Evolutionary conservation across 768 basidiomycete genomes (phyloP).

Genomic region (Leccinum subgranulosum): DNA sequence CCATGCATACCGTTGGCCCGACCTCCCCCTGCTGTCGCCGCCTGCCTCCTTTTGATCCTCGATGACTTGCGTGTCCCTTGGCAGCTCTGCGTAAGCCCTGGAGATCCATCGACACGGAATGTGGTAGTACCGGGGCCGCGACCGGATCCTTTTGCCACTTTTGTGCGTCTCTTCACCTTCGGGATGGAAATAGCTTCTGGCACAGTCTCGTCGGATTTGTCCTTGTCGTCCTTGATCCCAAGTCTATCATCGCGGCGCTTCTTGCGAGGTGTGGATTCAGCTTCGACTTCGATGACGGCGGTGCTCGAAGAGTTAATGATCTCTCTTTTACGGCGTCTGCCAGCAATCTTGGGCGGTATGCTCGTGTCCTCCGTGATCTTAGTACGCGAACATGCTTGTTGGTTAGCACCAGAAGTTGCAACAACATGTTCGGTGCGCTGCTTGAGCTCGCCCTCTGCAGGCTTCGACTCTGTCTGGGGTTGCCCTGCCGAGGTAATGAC

Average conservation of each 20-base stretch:
- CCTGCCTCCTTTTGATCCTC: slow-evolving; percentile 16
- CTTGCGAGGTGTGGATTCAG: slow-evolving; percentile 17
- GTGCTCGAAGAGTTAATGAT: slow-evolving; percentile 1
- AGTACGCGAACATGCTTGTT: background rate
- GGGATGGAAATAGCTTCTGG: slow-evolving; percentile 2
- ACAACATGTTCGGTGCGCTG: background rate
- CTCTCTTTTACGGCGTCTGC: slow-evolving; percentile 29
- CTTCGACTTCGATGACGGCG: slow-evolving; percentile 8
- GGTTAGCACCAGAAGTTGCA: background rate
- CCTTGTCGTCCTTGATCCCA: background rate
- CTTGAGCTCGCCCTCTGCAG: background rate
- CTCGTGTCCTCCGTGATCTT: slow-evolving; percentile 2
- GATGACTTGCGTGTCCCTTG: slow-evolving; percentile 15
- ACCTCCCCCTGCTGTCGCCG: background rate
- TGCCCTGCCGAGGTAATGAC: background rate
- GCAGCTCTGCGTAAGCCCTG: slow-evolving; percentile 9
- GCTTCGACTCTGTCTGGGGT: background rate
- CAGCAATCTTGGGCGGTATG: slow-evolving; percentile 14
- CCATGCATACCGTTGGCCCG: slow-evolving; percentile 29
- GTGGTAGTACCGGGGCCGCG: slow-evolving; percentile 11
- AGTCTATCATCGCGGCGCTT: slow-evolving; percentile 15
- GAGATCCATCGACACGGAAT: slow-evolving; percentile 34
- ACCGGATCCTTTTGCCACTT: slow-evolving; percentile 34
- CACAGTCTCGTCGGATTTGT: background rate
- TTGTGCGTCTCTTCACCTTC: slow-evolving; percentile 31